phyloP scores from a whole-genome alignment of 192 early-diverging fungal species.

The Mortierella hygrophila region DNA sequence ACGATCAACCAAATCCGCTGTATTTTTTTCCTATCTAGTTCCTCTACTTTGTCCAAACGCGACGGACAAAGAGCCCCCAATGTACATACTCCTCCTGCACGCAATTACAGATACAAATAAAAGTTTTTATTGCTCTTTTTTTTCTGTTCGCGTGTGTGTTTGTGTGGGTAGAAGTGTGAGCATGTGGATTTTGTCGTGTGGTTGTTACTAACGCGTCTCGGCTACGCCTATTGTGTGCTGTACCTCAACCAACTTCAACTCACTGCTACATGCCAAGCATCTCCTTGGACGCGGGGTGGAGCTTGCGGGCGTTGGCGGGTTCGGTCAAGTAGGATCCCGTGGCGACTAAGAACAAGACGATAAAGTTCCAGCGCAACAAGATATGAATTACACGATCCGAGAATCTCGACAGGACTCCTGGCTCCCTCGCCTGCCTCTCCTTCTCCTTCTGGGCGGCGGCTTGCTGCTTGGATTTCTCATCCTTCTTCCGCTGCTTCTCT shows the following conservation, averaged over 20 bases:
- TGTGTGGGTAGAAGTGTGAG: background rate
- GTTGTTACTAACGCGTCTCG: background rate
- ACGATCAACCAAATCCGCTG: too few species aligned
- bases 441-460: background rate
- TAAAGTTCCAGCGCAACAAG: conserved; percentile 12
- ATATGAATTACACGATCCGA: background rate
- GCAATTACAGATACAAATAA: background rate
- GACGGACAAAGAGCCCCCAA: too few species aligned
- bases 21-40: too few species aligned
- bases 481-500: conserved; percentile 10
- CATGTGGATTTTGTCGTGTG: too few species aligned
- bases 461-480: background rate
- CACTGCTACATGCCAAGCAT: background rate
- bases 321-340: conserved; percentile 20
- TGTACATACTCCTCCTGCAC: too few species aligned
- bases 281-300: background rate
- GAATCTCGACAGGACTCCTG: background rate
- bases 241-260: background rate
- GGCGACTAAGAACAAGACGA: conserved; percentile 14
- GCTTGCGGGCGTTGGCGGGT: background rate
- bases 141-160: background rate
- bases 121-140: background rate
- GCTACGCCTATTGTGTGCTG: background rate
- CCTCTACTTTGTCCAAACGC: too few species aligned
- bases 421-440: background rate